These are phyloP conservation scores for Fragilariopsis cylindrus DNA, from an alignment of 108 stramenopile species.

Conservation along the genomic window DNA sequence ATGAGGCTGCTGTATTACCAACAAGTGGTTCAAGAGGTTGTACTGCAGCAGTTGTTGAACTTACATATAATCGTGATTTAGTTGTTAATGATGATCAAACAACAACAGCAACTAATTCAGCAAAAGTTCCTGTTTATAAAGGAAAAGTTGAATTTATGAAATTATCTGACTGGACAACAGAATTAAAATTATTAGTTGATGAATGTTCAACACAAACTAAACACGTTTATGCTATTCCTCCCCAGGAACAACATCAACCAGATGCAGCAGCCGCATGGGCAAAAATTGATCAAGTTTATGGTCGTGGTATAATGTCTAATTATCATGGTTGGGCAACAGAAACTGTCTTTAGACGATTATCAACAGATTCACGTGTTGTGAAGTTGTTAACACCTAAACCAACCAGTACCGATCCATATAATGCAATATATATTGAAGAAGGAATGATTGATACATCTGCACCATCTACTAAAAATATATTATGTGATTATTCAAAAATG, in stretches of 20 bases:
- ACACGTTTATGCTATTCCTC: slow-evolving; percentile 27
- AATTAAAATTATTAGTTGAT: slow-evolving; percentile 40
- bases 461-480: slow-evolving; percentile 24
- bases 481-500: slow-evolving; percentile 26
- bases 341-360: slow-evolving; percentile 19
- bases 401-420: slow-evolving; percentile 23
- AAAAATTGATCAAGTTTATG: slow-evolving; percentile 59
- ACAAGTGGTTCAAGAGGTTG: slow-evolving; percentile 51
- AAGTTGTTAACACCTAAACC: slow-evolving; percentile 26
- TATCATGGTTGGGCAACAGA: slow-evolving; percentile 14
- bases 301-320: slow-evolving; percentile 31
- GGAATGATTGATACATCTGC: slow-evolving; percentile 30
- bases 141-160: slow-evolving; percentile 50
- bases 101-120: not conserved
- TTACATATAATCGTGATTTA: slow-evolving; percentile 35
- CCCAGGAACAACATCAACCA: slow-evolving; percentile 23
- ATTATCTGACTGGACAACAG: slow-evolving; percentile 43
- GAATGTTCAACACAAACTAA: slow-evolving; percentile 48
- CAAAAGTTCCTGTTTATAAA: slow-evolving; percentile 34
- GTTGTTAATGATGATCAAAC: not conserved
- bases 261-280: slow-evolving; percentile 52
- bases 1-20: slow-evolving; percentile 51
- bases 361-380: slow-evolving; percentile 30
- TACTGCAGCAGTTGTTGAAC: slow-evolving; percentile 52
- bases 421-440: slow-evolving; percentile 32